Evolutionary conservation across 2,329 filamentous ascomycete genomes (phyloP).

Genomic region (Apiospora sp.): DNA sequence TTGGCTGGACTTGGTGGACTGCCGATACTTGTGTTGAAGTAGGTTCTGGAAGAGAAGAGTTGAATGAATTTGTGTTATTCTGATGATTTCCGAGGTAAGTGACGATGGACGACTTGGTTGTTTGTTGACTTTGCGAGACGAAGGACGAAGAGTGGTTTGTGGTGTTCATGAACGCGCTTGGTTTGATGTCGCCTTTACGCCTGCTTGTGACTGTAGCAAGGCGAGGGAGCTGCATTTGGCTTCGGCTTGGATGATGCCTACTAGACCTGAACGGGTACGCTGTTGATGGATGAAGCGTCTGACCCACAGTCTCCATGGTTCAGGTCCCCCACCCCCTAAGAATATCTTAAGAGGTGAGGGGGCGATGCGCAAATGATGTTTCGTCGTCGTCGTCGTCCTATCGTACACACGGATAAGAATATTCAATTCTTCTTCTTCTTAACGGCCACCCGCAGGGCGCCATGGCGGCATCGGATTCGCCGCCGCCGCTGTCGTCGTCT

Average conservation of each 20-base stretch:
- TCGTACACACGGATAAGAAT: background rate
- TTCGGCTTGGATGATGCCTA: constrained; percentile 24
- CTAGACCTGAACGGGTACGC: constrained; percentile 26
- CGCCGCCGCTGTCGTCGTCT: too few species aligned
- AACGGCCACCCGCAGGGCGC: too few species aligned
- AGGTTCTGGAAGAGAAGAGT: too few species aligned
- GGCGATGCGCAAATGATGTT: background rate
- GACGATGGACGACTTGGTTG: background rate
- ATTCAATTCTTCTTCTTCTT: background rate
- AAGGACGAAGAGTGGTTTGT: background rate
- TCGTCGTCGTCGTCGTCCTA: background rate
- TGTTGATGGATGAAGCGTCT: constrained; percentile 21
- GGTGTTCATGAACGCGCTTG: background rate
- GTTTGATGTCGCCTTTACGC: background rate
- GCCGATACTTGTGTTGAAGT: too few species aligned
- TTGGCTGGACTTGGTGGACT: too few species aligned
- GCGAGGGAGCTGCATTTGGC: constrained; percentile 23
- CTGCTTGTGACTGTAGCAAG: constrained; percentile 19
- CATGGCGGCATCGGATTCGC: too few species aligned
- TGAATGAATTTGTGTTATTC: background rate
- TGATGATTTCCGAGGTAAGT: background rate
- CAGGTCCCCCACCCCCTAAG: constrained; percentile 11
- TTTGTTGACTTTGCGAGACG: too few species aligned
- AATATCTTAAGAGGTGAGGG: background rate
- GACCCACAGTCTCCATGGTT: constrained; percentile 26